Evolutionary conservation across 1,139 yeast genomes (phyloP).

Genomic region (Lodderomyces jiufengensis): DNA sequence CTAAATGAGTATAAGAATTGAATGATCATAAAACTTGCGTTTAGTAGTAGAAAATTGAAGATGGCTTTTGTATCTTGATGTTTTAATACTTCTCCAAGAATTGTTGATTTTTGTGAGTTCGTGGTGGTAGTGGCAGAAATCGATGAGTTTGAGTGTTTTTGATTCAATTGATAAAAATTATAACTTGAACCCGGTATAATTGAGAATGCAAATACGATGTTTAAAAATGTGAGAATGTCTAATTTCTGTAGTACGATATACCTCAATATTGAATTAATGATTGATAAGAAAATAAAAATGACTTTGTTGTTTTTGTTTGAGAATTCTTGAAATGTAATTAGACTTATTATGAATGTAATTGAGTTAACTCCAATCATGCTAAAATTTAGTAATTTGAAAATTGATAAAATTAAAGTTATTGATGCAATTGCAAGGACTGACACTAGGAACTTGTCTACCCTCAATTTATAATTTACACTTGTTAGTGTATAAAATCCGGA

Average conservation of each 20-base stretch:
- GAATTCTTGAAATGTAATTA: conserved; percentile 25
- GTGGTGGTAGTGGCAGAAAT: conserved; percentile 2
- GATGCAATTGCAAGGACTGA: conserved; percentile 3
- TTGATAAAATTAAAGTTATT: conserved; percentile 1
- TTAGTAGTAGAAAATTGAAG: conserved; percentile 78
- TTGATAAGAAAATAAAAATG: background rate
- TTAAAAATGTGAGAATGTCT: background rate
- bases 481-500: conserved; percentile 4
- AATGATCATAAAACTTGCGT: conserved; percentile 89
- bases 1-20: conserved; percentile 88
- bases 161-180: background rate
- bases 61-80: conserved; percentile 85
- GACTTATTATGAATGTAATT: conserved; percentile 22
- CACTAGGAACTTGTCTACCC: conserved; percentile 4
- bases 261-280: conserved; percentile 15
- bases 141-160: background rate
- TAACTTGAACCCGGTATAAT: conserved; percentile 2
- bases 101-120: conserved; percentile 12
- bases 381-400: conserved; percentile 12
- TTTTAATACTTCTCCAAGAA: conserved; percentile 40
- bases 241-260: conserved; percentile 18
- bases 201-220: background rate
- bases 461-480: conserved; percentile 5
- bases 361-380: conserved; percentile 24
- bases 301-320: conserved; percentile 2